Base-by-base conservation (phyloP, 768 basidiomycete species). In the Mycena vitilis region DNA sequence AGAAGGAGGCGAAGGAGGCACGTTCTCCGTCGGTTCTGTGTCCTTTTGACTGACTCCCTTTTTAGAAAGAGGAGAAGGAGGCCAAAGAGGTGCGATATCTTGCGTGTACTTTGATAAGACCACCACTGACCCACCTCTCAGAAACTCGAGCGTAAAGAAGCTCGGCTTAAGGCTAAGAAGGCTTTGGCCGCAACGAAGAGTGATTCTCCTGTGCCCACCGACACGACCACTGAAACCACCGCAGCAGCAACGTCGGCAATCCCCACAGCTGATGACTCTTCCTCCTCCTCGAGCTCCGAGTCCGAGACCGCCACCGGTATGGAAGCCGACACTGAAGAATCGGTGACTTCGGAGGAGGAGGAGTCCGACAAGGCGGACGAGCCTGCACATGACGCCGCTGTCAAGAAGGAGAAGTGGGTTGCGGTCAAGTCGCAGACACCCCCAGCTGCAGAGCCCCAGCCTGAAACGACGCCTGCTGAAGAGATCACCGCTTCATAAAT, bases 271-370 rank as follows among this genome's bases (percentile, higher is more conserved):
- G 59, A 66, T 68, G 71, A 75, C 53, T 81, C 71, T 69, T 77
- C 77, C 13, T 82, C 81, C 30, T 75, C 81, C 51, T 84, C 87
- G 30, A 85, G 82, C 69, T 90, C 88, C 49, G 89, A 89, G 74
- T 86, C 86, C 34, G 90, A 90, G 73, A 83, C 77, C 65, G 87
- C 81, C 75, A 89, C 84, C 20, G 88, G 87, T 16, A 85, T 85
- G 60, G 93, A 93, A 66, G 91, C 89, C 10, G 93, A 94, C 74
- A 87, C 87, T 25, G 92, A 94, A 78, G 91, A 90, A 75, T 92
- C 91, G 74, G 81, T 91, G 71, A 90, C 91, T 4, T 92, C 91
- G 40, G 92, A 93, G 73, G 91, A 92, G 73, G 91, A 92, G 64
- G 87, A 92, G 74, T 75, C 76, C 23, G 86, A 89, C 47, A 86